Evolutionary conservation across 306 rosid species (phyloP).

Genomic region (Acmispon strigosus): DNA sequence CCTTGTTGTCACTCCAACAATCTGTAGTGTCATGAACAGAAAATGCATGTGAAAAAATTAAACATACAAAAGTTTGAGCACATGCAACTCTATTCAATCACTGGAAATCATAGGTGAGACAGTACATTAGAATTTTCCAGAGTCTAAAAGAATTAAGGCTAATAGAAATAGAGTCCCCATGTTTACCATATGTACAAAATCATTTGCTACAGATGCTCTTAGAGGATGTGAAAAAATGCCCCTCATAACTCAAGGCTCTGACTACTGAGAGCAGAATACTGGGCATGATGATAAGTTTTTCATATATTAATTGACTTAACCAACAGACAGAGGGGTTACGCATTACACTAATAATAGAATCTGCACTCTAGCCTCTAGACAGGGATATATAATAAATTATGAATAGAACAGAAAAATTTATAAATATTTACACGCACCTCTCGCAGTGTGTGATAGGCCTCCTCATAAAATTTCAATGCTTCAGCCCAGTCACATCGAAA

Average conservation of each 20-base stretch:
- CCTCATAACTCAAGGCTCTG: not conserved
- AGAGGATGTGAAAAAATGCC: not conserved
- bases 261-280: not conserved
- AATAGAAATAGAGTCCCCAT: not conserved
- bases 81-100: conserved; percentile 5
- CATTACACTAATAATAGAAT: not conserved
- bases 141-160: not conserved
- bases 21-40: conserved; percentile 41
- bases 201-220: not conserved
- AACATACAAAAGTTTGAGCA: not conserved
- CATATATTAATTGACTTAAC: not conserved
- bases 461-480: conserved; percentile 85
- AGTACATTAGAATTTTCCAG: not conserved
- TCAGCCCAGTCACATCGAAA: conserved; percentile 90
- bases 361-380: not conserved
- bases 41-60: conserved; percentile 5
- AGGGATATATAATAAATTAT: conserved; percentile 9
- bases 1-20: conserved; percentile 76
- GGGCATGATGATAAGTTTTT: not conserved
- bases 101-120: conserved; percentile 10
- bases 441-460: conserved; percentile 76
- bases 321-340: not conserved
- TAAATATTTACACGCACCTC: conserved; percentile 48
- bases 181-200: not conserved
- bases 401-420: conserved; percentile 1